Conservation (phyloP, 345 rosid species). For the Nasturtium officinale region DNA sequence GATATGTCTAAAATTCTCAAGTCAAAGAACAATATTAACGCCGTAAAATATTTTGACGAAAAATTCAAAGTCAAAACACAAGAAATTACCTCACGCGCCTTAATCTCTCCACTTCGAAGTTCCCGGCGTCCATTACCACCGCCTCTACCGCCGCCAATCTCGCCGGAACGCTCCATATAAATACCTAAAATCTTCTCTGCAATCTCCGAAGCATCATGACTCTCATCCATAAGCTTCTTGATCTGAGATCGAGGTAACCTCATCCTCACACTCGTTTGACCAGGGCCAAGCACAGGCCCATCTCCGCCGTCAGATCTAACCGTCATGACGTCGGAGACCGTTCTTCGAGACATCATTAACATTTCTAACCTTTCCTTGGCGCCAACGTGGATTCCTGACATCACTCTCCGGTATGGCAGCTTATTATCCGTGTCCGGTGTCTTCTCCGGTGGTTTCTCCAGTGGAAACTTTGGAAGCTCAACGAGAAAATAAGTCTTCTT, state of each 20-base stretch:
- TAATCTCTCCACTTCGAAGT: constrained; percentile 26
- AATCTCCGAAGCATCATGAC: constrained; percentile 61
- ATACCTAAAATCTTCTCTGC: constrained; percentile 71
- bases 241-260: constrained; percentile 72
- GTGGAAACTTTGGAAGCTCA: constrained; percentile 62
- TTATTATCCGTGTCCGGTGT: constrained; percentile 9
- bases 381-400: constrained; percentile 73
- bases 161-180: constrained; percentile 42
- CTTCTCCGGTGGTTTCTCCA: constrained; percentile 39
- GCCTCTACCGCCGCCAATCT: not conserved
- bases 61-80: constrained; percentile 11
- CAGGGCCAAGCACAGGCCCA: constrained; percentile 34
- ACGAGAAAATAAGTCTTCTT: constrained; percentile 74
- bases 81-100: constrained; percentile 49
- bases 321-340: constrained; percentile 64
- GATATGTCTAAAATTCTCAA: not conserved
- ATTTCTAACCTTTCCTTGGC: constrained; percentile 89
- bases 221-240: constrained; percentile 68
- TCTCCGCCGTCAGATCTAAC: constrained; percentile 33
- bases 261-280: constrained; percentile 59
- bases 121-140: not conserved
- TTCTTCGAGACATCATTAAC: constrained; percentile 75
- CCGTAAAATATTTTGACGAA: constrained; percentile 25
- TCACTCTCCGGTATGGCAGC: constrained; percentile 62
- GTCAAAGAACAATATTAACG: not conserved